Percentiles rank a stretch among this genome's conserved stretches.
Evolutionary conservation across 1,284 basidiomycete species (phyloP).

Genomic region (Polyporus tsugae): DNA sequence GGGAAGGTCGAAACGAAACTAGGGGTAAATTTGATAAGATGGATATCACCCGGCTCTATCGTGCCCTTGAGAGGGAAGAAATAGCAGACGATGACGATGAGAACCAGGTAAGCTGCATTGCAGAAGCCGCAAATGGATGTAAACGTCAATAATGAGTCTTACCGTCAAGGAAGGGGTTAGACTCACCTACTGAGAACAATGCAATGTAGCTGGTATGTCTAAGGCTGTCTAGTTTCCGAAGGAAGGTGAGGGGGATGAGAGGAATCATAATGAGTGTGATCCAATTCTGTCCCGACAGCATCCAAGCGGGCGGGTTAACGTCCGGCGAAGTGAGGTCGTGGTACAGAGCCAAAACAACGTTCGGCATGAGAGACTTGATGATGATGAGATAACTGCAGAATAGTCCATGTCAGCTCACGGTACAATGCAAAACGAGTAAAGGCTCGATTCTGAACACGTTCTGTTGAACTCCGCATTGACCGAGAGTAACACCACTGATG

Average conservation of each 20-base stretch:
- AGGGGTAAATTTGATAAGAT: constrained; percentile 77
- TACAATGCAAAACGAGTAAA: neutral
- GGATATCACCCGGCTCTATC: constrained; percentile 68
- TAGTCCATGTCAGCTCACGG: neutral
- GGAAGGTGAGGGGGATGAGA: constrained; percentile 88
- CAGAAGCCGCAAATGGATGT: constrained; percentile 6
- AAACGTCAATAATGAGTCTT: neutral
- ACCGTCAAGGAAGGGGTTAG: too few species aligned
- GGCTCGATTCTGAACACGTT: neutral
- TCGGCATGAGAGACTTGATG: constrained; percentile 94
- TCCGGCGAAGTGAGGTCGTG: constrained; percentile 75
- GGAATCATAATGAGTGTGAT: constrained; percentile 84
- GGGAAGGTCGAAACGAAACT: constrained; percentile 89
- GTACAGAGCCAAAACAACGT: constrained; percentile 87
- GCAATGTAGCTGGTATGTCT: constrained; percentile 89
- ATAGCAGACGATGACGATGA: constrained; percentile 80
- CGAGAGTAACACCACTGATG: neutral
- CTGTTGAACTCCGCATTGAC: neutral
- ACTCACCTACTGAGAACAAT: constrained; percentile 84
- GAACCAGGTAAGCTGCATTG: constrained; percentile 70
- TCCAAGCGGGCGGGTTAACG: constrained; percentile 74
- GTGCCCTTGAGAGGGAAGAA: constrained; percentile 74
- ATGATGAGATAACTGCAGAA: constrained; percentile 85
- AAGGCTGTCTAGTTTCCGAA: constrained; percentile 84
- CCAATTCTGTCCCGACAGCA: constrained; percentile 85